Evolutionary conservation across 2,329 filamentous ascomycete species (phyloP).

Genomic region (Sporothrix curviconia): DNA sequence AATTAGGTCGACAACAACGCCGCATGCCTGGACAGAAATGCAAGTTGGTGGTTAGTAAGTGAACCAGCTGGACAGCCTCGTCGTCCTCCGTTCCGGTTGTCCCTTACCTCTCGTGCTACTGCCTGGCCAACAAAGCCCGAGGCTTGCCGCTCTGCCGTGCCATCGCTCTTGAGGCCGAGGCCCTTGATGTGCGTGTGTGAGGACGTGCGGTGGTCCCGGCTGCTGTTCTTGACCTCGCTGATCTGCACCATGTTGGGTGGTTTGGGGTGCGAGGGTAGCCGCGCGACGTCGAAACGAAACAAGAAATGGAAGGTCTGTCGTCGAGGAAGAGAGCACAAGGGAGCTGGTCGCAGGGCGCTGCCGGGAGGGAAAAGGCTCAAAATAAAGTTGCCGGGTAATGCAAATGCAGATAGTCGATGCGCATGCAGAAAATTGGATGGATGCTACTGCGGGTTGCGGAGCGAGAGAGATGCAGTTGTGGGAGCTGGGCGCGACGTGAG

Average conservation of each 20-base stretch:
- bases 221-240: constrained; percentile 89
- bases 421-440: not conserved
- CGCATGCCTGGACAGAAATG: constrained; percentile 61
- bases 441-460: not conserved
- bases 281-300: not conserved
- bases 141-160: constrained; percentile 70
- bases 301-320: not conserved
- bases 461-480: not conserved
- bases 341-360: not conserved
- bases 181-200: constrained; percentile 98
- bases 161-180: constrained; percentile 78
- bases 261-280: not conserved
- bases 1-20: constrained; percentile 92
- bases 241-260: constrained; percentile 68
- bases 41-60: no score
- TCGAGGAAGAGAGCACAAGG: no score
- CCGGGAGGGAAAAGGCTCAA: not conserved
- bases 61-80: not conserved
- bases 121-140: constrained; percentile 87
- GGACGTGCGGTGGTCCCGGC: constrained; percentile 91
- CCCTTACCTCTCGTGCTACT: constrained; percentile 73
- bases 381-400: not conserved
- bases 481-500: not conserved
- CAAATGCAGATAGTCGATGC: not conserved
- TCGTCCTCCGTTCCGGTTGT: no score